A percentile compares a stretch with the other conserved stretches of the same genome.
Evolutionary conservation across 2,329 filamentous ascomycete genomes (phyloP).

Genomic region (Pseudogymnoascus sp.): DNA sequence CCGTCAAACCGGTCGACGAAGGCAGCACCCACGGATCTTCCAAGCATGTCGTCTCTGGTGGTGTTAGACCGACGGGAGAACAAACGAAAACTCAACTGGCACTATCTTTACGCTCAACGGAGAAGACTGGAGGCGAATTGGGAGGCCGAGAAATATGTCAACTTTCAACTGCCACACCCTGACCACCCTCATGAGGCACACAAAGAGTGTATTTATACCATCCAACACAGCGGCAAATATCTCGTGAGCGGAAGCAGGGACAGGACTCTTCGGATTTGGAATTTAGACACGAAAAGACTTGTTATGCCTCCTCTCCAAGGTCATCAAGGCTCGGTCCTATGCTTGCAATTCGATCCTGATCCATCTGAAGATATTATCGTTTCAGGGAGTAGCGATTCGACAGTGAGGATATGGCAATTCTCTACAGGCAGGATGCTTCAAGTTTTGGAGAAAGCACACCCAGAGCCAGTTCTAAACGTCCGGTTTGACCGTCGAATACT

Average conservation of each 20-base stretch:
- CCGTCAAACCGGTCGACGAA: background rate
- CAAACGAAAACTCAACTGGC: conserved; percentile 73
- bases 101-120: conserved; percentile 85
- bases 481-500: conserved; percentile 86
- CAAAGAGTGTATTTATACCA: conserved; percentile 85
- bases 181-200: conserved; percentile 75
- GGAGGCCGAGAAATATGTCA: conserved; percentile 72
- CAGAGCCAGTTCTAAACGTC: conserved; percentile 87
- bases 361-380: conserved; percentile 88
- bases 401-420: conserved; percentile 87
- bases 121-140: conserved; percentile 83
- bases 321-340: conserved; percentile 82
- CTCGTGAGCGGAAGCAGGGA: conserved; percentile 93
- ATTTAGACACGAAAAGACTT: conserved; percentile 74
- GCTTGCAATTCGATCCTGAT: conserved; percentile 86
- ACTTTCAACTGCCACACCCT: conserved; percentile 87
- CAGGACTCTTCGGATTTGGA: conserved; percentile 81
- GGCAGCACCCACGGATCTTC: background rate
- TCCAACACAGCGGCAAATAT: conserved; percentile 80
- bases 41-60: conserved; percentile 27
- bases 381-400: conserved; percentile 87
- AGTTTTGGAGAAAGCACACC: conserved; percentile 68
- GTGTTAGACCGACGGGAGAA: conserved; percentile 44
- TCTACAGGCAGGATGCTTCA: conserved; percentile 81
- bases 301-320: conserved; percentile 64